These are phyloP conservation scores for Bothriochloa decipiens DNA, from an alignment of 176 grass and related monocot genomes.

Conservation along the genomic window DNA sequence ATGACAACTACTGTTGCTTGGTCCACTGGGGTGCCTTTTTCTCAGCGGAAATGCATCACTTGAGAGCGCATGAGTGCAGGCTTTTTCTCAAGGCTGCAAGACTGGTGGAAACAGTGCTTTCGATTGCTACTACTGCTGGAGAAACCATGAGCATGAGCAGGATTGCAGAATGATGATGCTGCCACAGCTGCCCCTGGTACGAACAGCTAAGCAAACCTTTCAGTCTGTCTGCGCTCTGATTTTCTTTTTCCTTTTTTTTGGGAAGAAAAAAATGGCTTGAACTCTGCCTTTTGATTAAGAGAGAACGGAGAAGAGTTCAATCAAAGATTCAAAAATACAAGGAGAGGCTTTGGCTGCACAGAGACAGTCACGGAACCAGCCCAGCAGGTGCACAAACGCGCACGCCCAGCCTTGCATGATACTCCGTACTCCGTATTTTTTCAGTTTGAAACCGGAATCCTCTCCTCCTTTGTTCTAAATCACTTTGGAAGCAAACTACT, in stretches of 20 bases:
- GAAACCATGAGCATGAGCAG: constrained; percentile 47
- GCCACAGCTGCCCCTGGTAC: constrained; percentile 25
- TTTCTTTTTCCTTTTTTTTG: neutral
- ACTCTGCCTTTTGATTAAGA: neutral
- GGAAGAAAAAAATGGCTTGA: neutral
- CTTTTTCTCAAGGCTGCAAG: constrained; percentile 55
- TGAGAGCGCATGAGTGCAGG: constrained; percentile 27
- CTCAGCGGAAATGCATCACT: constrained; percentile 13
- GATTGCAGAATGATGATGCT: constrained; percentile 18
- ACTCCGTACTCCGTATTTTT: too few relatives aligned
- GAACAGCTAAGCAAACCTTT: constrained; percentile 6
- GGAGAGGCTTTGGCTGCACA: too few relatives aligned
- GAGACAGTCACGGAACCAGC: too few relatives aligned
- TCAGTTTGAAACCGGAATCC: too few relatives aligned
- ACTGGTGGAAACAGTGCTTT: constrained; percentile 12
- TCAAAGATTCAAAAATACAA: too few relatives aligned
- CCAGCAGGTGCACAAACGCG: too few relatives aligned
- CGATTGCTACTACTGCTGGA: constrained; percentile 30
- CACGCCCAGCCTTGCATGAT: too few relatives aligned
- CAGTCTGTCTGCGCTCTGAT: neutral
- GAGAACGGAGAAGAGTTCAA: too few relatives aligned
- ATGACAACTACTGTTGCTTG: neutral
- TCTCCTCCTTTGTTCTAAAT: too few relatives aligned
- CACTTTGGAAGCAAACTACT: too few relatives aligned
- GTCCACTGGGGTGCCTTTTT: neutral